Conservation (phyloP, 1,284 basidiomycete species). For the Sparassis latifolia region DNA sequence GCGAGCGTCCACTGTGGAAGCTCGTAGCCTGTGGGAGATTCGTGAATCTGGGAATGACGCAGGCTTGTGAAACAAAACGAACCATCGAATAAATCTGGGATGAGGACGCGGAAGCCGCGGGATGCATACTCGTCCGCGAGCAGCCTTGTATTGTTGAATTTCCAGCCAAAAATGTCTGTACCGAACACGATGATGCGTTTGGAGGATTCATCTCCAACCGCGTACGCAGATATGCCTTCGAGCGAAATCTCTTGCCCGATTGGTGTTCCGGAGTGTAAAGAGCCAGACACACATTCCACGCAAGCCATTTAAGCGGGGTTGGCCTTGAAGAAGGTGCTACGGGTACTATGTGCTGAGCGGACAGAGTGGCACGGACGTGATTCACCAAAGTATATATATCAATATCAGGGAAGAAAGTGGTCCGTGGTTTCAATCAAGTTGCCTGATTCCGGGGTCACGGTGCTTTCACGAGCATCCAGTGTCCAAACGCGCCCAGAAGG, state of each 20-base stretch:
- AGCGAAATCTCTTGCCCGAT: conserved; percentile 17
- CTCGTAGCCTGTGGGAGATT: conserved; percentile 9
- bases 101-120: conserved; percentile 15
- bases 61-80: not conserved
- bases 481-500: too few relatives aligned
- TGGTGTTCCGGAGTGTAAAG: conserved; percentile 14
- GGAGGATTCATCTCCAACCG: conserved; percentile 12
- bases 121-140: conserved; percentile 21
- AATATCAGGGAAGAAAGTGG: too few relatives aligned
- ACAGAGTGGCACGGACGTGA: too few relatives aligned
- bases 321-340: not conserved
- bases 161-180: conserved; percentile 20
- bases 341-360: too few relatives aligned
- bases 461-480: too few relatives aligned
- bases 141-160: conserved; percentile 16
- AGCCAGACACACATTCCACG: conserved; percentile 14
- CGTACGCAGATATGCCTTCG: conserved; percentile 15
- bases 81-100: conserved; percentile 19
- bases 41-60: not conserved
- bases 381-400: too few relatives aligned
- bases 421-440: too few relatives aligned
- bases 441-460: too few relatives aligned
- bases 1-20: conserved; percentile 16
- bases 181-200: conserved; percentile 17
- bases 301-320: conserved; percentile 12